Evolutionary conservation across 164 flowering plant species (phyloP).

Genomic region (Saururus chinensis): DNA sequence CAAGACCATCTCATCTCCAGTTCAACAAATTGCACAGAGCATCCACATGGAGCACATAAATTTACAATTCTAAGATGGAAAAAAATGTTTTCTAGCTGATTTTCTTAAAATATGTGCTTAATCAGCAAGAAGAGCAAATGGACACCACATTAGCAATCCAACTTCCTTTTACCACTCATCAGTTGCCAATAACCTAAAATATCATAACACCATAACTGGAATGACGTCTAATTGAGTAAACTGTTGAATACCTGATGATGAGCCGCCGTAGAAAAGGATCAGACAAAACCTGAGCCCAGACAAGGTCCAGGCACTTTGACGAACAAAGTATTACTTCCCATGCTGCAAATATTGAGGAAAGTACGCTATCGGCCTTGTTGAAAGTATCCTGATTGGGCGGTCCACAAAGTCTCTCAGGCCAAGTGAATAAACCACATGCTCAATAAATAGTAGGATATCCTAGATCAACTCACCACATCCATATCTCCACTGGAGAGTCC

Average conservation of each 20-base stretch:
- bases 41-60: too few species aligned
- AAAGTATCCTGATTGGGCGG: conserved; percentile 43
- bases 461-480: conserved; percentile 39
- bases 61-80: too few species aligned
- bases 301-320: conserved; percentile 52
- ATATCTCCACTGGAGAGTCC: conserved; percentile 37
- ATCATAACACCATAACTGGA: too few species aligned
- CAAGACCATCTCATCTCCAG: too few species aligned
- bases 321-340: conserved; percentile 86
- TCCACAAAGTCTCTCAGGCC: conserved; percentile 2
- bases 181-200: too few species aligned
- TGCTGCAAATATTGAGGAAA: conserved; percentile 53
- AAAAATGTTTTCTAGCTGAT: too few species aligned
- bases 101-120: too few species aligned
- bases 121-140: too few species aligned
- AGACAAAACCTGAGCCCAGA: conserved; percentile 85
- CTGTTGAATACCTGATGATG: conserved; percentile 64
- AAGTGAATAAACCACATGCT: not conserved
- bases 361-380: conserved; percentile 51
- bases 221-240: too few species aligned
- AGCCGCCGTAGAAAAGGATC: conserved; percentile 85
- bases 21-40: too few species aligned
- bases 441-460: not conserved
- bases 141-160: too few species aligned
- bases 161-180: too few species aligned